Evolutionary conservation across 495 filamentous ascomycete genomes (phyloP).

Genomic region (Penicillium mononematosum): DNA sequence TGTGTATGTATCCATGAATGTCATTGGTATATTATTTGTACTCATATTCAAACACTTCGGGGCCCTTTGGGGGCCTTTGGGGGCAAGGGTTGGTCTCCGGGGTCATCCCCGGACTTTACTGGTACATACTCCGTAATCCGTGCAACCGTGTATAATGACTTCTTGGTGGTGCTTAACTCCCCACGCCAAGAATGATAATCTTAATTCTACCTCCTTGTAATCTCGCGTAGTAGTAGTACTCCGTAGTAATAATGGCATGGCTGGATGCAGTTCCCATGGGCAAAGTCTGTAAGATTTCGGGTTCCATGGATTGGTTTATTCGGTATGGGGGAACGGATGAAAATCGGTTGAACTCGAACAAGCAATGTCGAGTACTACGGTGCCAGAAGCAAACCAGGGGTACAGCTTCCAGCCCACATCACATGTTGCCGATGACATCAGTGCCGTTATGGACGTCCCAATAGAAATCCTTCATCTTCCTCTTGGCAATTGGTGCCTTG

Average conservation of each 20-base stretch:
- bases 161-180: not conserved
- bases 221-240: not conserved
- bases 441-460: not conserved
- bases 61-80: too few species aligned
- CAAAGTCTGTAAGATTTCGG: not conserved
- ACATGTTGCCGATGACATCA: slow-evolving; percentile 8
- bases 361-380: not conserved
- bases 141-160: not conserved
- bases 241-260: not conserved
- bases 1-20: too few species aligned
- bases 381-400: not conserved
- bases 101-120: not conserved
- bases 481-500: too few species aligned
- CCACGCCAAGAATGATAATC: slow-evolving; percentile 1
- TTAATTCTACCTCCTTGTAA: not conserved
- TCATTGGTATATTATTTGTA: too few species aligned
- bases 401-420: not conserved
- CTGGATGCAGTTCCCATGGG: not conserved
- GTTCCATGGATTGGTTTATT: not conserved
- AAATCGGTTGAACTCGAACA: not conserved
- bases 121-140: not conserved
- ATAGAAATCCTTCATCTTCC: too few species aligned
- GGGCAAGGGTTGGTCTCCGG: not conserved
- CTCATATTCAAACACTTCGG: too few species aligned
- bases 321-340: not conserved